Conservation (phyloP, 257 asterid species). For the Solanum bulbocastanum region DNA sequence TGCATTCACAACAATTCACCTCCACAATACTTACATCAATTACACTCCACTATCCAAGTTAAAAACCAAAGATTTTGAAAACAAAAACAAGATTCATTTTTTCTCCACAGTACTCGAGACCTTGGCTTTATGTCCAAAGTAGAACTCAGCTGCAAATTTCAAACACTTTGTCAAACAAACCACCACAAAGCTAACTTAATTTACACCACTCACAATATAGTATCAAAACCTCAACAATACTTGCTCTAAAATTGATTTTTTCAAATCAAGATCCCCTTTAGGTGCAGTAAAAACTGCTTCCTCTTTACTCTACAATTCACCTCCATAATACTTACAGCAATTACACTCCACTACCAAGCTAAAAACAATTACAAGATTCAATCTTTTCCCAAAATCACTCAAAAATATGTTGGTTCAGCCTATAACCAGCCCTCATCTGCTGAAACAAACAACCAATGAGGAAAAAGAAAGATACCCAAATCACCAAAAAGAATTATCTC, state of each 20-base stretch:
- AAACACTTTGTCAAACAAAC: neutral
- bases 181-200: neutral
- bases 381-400: neutral
- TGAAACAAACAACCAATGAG: neutral
- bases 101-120: neutral
- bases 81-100: neutral
- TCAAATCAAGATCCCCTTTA: neutral
- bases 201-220: neutral
- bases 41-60: neutral
- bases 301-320: neutral
- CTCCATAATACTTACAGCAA: neutral
- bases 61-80: neutral
- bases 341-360: neutral
- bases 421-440: neutral
- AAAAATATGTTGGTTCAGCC: neutral
- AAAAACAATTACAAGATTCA: neutral
- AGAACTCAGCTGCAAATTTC: neutral
- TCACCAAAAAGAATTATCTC: neutral
- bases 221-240: neutral
- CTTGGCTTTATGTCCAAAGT: neutral
- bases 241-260: neutral
- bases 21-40: neutral
- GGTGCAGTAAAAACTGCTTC: neutral
- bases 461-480: neutral
- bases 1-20: neutral